phyloP scores from a whole-genome alignment of 345 rosid genomes.

The Lagerstroemia speciosa region DNA sequence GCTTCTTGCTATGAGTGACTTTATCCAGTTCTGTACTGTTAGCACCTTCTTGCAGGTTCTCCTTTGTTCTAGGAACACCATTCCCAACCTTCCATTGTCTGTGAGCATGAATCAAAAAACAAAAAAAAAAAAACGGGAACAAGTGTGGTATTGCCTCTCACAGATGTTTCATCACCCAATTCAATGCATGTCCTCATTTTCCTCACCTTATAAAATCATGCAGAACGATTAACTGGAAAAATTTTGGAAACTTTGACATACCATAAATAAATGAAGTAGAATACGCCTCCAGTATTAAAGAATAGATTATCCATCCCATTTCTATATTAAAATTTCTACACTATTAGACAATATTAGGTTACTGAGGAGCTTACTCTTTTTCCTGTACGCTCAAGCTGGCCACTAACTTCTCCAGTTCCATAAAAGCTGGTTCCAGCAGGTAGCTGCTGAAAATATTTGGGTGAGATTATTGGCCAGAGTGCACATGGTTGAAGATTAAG shows the following conservation, averaged over 20 bases:
- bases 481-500: background rate
- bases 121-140: background rate
- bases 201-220: background rate
- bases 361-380: constrained; percentile 46
- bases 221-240: background rate
- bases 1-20: background rate
- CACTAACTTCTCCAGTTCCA: constrained; percentile 97
- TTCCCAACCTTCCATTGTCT: background rate
- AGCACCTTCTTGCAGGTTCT: background rate
- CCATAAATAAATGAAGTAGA: background rate
- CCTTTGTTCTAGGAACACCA: background rate
- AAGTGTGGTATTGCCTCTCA: background rate
- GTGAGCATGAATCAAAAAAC: background rate
- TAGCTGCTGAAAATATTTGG: constrained; percentile 33
- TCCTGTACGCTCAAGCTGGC: constrained; percentile 86
- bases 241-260: background rate
- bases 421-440: constrained; percentile 75
- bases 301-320: background rate
- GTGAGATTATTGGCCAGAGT: background rate
- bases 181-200: background rate
- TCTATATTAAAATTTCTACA: background rate
- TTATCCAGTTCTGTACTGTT: background rate
- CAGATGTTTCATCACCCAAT: background rate
- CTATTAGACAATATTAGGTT: background rate
- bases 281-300: background rate